Evolutionary conservation across 2,329 filamentous ascomycete species (phyloP), one percentile per base, ranked within the genome.

Genomic region (Uncinocarpus reesii): DNA sequence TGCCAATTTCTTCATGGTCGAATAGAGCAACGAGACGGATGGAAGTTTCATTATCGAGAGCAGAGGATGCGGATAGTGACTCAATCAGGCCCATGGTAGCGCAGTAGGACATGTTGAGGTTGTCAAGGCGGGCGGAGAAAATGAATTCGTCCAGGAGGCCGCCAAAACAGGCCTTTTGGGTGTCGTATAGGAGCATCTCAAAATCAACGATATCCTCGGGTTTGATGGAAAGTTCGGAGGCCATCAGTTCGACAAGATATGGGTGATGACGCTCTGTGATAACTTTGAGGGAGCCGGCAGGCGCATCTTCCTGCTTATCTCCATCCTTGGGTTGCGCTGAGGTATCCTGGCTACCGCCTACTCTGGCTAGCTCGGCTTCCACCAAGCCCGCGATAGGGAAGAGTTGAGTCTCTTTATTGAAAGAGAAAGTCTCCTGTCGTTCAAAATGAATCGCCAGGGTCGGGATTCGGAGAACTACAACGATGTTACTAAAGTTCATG

Each of bases 1-100:
- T 94, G 47, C 92, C 92, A 60, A 98, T 92, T 65, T 98, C 92
- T 68, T 98, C 92, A 69, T 98, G 89, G 64, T 98, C 92, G 65
- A 98, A 98, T 67, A 90, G 86, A 29, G 88, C 84, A 56, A 93
- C 83, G n/a, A 98, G 74, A 38, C 92, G 86, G 60, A 96, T 95
- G 15, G 79, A 83, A 2, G 78, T 72, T 61, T 95, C 90, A 18
- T 83, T 69, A 36, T 87, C 79, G 23, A 96, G 76, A 4, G 83
- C 76, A 3, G 73, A 69, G 10, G 77, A 64, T 2, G 78, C 74
- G 16, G 74, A 68, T 21, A 93, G 71, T 0, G 90, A 95, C 54
- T 83, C 77, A 58, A 96, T 87, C 49, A 98, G 74, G 48, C 86
- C 88, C 67, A 84, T 77, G 47, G 92, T 80, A 55, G 85, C 84